These are phyloP conservation scores for Exophiala bonariae DNA, from an alignment of 2,329 filamentous ascomycete species.

Conservation along the genomic window DNA sequence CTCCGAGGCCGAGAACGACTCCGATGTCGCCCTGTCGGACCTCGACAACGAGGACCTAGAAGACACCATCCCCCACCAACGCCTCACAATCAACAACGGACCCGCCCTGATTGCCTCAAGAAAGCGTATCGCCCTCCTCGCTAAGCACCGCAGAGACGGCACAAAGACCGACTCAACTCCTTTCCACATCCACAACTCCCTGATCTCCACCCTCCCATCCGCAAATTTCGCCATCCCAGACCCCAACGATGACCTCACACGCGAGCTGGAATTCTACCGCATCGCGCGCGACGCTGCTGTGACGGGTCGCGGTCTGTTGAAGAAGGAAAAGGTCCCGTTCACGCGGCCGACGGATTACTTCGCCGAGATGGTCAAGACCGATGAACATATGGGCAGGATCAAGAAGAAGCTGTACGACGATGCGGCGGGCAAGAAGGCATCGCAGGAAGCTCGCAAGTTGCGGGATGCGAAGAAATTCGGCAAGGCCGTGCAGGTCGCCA, in stretches of 20 bases:
- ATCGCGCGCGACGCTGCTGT: conserved; percentile 80
- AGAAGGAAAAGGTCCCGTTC: conserved; percentile 81
- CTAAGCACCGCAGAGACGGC: conserved; percentile 24
- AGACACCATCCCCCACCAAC: conserved; percentile 85
- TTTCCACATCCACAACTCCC: conserved; percentile 80
- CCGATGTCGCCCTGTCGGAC: conserved; percentile 87
- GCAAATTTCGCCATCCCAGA: conserved; percentile 74
- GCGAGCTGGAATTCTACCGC: conserved; percentile 90
- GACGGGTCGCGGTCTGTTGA: conserved; percentile 70
- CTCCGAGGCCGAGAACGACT: conserved; percentile 71
- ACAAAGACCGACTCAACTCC: conserved; percentile 54
- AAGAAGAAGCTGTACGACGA: conserved; percentile 91
- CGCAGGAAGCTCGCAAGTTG: conserved; percentile 85
- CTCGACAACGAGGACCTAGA: conserved; percentile 78
- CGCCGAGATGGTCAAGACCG: conserved; percentile 97
- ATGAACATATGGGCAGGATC: conserved; percentile 97
- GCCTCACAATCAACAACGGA: conserved; percentile 96
- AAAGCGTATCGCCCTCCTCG: conserved; percentile 67
- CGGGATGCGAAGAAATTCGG: conserved; percentile 98
- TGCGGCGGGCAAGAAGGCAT: conserved; percentile 87
- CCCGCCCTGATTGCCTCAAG: conserved; percentile 77
- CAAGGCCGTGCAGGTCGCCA: conserved; percentile 95
- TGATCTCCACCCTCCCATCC: conserved; percentile 57
- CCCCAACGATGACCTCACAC: conserved; percentile 85
- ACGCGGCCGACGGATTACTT: conserved; percentile 92